Evolutionary conservation across 148 eudicot species (phyloP), one percentile per base, ranked within the genome.

Genomic region (Spergularia marina): DNA sequence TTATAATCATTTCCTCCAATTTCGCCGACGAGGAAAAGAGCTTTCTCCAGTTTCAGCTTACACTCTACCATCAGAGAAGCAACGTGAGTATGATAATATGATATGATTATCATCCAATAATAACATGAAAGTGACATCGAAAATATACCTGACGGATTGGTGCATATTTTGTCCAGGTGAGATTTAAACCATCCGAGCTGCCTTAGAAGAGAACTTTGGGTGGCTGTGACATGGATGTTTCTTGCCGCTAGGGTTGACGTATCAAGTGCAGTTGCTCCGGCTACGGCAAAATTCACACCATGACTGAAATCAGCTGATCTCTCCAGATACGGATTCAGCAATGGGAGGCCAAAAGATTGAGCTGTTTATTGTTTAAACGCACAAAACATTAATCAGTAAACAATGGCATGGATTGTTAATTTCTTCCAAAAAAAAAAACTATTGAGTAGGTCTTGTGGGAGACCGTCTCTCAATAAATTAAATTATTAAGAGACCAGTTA

Each of bases 1-100:
- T 81, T 78, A 36, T 63, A 78, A 72, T 85, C 88, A 52, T 83
- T 85, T 12, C 86, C 86, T 11, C 88, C 88, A 3, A 80, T 76
- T 70, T 81, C 86, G 66, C 86, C 88, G 56, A 78, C 49, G 6
- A 85, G 49, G 60, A 85, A 71, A 12, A 85, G 67, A 4, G 86
- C 75, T 1, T 71, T 80, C 47, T 39, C 30, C 6, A 85, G 79
- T 25, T 74, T 68, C 14, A 18, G 7, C 18, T 66, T 65, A 5
- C 81, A 79, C n/a, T 78, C 84, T 85, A 36, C 0, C 34, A 4
- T 25, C 10, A 15, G 8, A 44, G 5, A 44, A 6, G 10, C 49
- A 44, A 44, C 49, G 10, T 44, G 1, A 44, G 49, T 44, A 44
- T 7, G 8, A 41, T 23, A 23, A 23, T 23, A 23, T 30, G 36